Evolutionary conservation across 495 filamentous ascomycete species (phyloP).

Genomic region (Neurospora sp.): DNA sequence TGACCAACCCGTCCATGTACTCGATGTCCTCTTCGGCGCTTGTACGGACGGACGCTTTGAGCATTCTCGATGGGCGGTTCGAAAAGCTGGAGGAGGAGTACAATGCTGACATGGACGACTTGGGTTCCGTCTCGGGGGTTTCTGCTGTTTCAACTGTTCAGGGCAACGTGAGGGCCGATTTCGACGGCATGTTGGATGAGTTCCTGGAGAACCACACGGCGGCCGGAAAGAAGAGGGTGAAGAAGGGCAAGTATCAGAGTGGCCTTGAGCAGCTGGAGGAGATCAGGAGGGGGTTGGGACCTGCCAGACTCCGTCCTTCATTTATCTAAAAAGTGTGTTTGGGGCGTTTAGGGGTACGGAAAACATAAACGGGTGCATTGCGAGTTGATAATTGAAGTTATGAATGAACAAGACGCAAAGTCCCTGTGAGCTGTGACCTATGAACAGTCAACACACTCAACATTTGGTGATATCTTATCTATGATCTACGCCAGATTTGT

Average conservation of each 20-base stretch:
- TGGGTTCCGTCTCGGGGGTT: conserved; percentile 35
- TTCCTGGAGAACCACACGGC: conserved; percentile 72
- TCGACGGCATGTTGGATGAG: conserved; percentile 86
- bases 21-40: conserved; percentile 95
- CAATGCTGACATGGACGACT: conserved; percentile 58
- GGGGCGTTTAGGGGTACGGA: background rate
- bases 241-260: conserved; percentile 69
- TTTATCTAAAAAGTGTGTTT: background rate
- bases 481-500: background rate
- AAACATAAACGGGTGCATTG: background rate
- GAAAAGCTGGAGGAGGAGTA: conserved; percentile 83
- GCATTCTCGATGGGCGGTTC: conserved; percentile 79
- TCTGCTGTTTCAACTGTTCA: conserved; percentile 42
- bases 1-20: conserved; percentile 81
- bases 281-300: conserved; percentile 69
- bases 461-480: background rate
- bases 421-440: background rate
- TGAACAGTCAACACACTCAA: background rate
- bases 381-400: background rate
- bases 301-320: conserved; percentile 38
- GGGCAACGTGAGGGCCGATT: conserved; percentile 56
- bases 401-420: background rate
- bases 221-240: conserved; percentile 69
- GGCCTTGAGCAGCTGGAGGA: conserved; percentile 88
- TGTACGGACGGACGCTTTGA: conserved; percentile 78